These are phyloP conservation scores for Fomitopsis serialis DNA, from an alignment of 768 basidiomycete species.

Conservation along the genomic window DNA sequence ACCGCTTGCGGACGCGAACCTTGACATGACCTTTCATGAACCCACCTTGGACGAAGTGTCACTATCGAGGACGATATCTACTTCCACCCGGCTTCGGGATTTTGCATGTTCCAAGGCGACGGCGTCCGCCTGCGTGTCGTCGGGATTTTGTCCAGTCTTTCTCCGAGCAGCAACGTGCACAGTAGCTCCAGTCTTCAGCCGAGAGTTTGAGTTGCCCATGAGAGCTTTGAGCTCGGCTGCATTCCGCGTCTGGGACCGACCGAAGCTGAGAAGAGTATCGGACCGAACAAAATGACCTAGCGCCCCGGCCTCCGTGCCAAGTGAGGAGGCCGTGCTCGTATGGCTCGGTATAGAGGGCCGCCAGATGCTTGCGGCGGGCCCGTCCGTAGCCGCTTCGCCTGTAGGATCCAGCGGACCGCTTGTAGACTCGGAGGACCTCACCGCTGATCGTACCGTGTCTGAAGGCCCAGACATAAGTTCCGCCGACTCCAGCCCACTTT, in stretches of 20 bases:
- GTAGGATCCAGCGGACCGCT: no score
- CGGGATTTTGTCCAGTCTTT: not conserved
- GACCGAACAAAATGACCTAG: conserved; percentile 15
- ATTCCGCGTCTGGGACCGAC: conserved; percentile 43
- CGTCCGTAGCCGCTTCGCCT: no score
- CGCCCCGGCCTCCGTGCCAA: conserved; percentile 2
- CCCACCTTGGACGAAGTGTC: conserved; percentile 76
- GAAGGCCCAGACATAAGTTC: no score
- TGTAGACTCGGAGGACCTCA: no score
- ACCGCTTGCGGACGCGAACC: conserved; percentile 51
- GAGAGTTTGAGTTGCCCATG: conserved; percentile 55
- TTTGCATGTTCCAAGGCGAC: conserved; percentile 68
- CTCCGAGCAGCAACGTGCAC: conserved; percentile 20
- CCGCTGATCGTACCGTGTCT: no score
- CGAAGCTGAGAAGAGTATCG: conserved; percentile 49
- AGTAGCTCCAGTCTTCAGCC: conserved; percentile 48
- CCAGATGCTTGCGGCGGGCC: not conserved
- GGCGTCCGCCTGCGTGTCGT: conserved; percentile 10
- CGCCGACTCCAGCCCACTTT: no score
- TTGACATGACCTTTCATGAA: conserved; percentile 65
- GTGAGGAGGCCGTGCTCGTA: not conserved
- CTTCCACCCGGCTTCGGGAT: conserved; percentile 67
- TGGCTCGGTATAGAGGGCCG: not conserved
- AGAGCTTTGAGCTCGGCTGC: conserved; percentile 55
- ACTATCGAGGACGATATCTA: conserved; percentile 76